These are phyloP conservation scores for Hibiscus tridactylites DNA, from an alignment of 345 rosid genomes.

Conservation along the genomic window DNA sequence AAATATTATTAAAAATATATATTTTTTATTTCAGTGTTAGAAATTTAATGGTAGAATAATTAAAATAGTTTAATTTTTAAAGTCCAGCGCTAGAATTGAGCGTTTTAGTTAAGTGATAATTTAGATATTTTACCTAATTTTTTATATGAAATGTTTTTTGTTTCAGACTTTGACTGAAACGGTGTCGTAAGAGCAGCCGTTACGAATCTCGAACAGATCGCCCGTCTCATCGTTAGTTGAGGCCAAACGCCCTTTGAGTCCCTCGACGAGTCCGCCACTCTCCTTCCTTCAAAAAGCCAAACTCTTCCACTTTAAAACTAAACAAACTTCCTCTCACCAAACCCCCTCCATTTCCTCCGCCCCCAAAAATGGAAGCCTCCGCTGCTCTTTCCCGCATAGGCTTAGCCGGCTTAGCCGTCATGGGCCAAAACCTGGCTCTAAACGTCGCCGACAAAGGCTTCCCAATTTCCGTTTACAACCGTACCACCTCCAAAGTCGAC, in stretches of 20 bases:
- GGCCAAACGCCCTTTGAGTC: conserved; percentile 33
- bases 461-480: conserved; percentile 91
- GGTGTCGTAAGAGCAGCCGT: conserved; percentile 1
- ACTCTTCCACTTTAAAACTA: background rate
- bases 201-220: conserved; percentile 22
- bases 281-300: background rate
- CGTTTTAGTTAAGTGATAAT: no score
- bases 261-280: conserved; percentile 70
- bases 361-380: conserved; percentile 49
- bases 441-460: conserved; percentile 93
- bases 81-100: no score
- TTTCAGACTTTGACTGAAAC: background rate
- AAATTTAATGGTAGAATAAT: no score
- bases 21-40: no score
- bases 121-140: no score
- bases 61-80: no score
- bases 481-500: conserved; percentile 82
- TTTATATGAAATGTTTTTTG: no score
- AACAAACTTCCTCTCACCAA: background rate
- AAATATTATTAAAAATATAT: no score
- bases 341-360: background rate
- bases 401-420: conserved; percentile 89
- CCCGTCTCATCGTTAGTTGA: conserved; percentile 17
- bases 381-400: conserved; percentile 69
- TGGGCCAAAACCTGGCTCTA: conserved; percentile 94